Conservation (phyloP, 306 rosid genomes). For the Trifolium repens region DNA sequence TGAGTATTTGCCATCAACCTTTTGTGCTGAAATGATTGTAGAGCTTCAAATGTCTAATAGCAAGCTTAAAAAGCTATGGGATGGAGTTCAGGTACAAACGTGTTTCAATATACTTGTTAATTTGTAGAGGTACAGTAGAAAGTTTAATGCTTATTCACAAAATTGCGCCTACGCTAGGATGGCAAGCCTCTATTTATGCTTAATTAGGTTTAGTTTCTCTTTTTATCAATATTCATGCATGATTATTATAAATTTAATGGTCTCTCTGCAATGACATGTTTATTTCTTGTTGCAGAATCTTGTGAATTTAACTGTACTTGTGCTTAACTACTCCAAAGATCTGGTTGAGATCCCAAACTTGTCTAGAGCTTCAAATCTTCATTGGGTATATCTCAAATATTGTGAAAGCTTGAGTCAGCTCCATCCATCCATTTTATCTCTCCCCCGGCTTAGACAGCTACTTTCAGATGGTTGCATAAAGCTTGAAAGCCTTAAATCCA, state of each 20-base stretch:
- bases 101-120: background rate
- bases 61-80: slow-evolving; percentile 24
- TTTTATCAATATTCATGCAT: background rate
- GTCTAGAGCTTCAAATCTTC: background rate
- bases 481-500: background rate
- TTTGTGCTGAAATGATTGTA: slow-evolving; percentile 20
- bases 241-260: background rate
- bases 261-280: background rate
- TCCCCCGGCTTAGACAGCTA: background rate
- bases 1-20: slow-evolving; percentile 22
- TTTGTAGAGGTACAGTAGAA: background rate
- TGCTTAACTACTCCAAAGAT: background rate
- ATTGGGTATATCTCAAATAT: background rate
- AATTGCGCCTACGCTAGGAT: background rate
- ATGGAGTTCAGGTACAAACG: slow-evolving; percentile 23
- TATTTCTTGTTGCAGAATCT: background rate
- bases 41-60: background rate
- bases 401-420: background rate
- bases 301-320: background rate
- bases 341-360: slow-evolving; percentile 15
- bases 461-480: background rate
- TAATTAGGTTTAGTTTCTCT: background rate
- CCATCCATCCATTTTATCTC: slow-evolving; percentile 23
- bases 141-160: background rate
- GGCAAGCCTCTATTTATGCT: background rate